Base-by-base conservation (phyloP, 257 asterid species). In the Handroanthus guayacan region DNA sequence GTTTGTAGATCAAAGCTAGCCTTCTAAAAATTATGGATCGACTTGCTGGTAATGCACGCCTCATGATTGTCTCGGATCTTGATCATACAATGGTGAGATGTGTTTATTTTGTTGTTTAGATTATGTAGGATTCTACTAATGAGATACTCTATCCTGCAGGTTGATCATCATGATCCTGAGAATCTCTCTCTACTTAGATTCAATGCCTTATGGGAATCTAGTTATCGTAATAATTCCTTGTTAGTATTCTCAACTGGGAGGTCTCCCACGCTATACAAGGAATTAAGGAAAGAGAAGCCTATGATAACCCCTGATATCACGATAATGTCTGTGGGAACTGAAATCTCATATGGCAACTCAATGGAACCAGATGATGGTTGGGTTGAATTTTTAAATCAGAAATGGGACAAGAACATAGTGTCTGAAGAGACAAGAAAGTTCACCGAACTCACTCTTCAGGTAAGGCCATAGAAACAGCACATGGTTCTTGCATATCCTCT, bases 171-270 rank as follows among this genome's bases (percentile, higher is more conserved):
- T 58, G 98, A 95, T 79, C 31, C 86, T 0, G 96, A 90, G 82
- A 93, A 89, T 76, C 79, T 89, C 36, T 87, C 99, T 62, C 88
- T 93, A 75, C 98, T 95, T 72, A 91, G 98, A 87, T 95, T 91
- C 78, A 95, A 93, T 88, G 98, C 97, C 52, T 67, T 95, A 81
- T 95, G 98, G 98, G 99, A 95, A 79, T 87, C 98, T 20, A 86
- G 88, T 70, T 95, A 93, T 75, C 94, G 97, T n/a, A 78, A 80
- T 51, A 83, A 87, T 85, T 95, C 99, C 44, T 79, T 95, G 95
- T 86, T 95, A 57, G 98, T 95, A 57, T 95, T 91, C 87, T 95
- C 99, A 36, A 95, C 97, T 76, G 99, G 98, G 85, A 91, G 99
- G 84, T 95, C 98, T 51, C 97, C 96, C 18, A 91, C 97, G 20